Percentiles rank a stretch among this genome's conserved stretches.
Conservation (phyloP, 2,329 filamentous ascomycete species). For the Talaromyces sp. region DNA sequence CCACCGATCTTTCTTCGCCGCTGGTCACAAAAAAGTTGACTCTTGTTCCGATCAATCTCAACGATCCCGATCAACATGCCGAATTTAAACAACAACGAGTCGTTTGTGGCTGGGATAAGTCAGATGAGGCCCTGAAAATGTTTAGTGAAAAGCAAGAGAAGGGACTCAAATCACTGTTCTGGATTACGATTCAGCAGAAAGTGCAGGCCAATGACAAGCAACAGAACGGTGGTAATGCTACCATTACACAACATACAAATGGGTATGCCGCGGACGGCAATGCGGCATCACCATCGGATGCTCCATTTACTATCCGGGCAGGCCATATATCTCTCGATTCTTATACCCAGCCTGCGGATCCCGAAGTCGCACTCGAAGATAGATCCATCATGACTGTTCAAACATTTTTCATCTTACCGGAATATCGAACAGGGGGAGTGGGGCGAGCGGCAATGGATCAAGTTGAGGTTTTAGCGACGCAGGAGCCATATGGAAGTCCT, state of each 20-base stretch:
- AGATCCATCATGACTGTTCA: conserved; percentile 15
- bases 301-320: conserved; percentile 16
- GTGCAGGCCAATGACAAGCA: neutral
- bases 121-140: conserved; percentile 14
- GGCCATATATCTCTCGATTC: conserved; percentile 31
- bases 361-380: conserved; percentile 19
- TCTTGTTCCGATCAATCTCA: conserved; percentile 16
- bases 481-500: conserved; percentile 21
- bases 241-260: neutral
- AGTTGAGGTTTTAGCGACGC: conserved; percentile 20
- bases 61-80: conserved; percentile 17
- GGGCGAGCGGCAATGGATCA: conserved; percentile 22
- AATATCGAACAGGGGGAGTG: conserved; percentile 21
- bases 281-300: neutral
- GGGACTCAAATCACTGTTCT: conserved; percentile 22
- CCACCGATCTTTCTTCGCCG: neutral
- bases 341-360: conserved; percentile 20
- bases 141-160: conserved; percentile 19
- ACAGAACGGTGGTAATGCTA: neutral
- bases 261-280: neutral
- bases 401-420: conserved; percentile 26
- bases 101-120: conserved; percentile 23
- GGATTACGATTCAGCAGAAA: conserved; percentile 20
- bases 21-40: neutral
- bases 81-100: conserved; percentile 22